A percentile compares a stretch with the other conserved stretches of the same genome.
Evolutionary conservation across 345 rosid genomes (phyloP).

Genomic region (Erucastrum elatum): DNA sequence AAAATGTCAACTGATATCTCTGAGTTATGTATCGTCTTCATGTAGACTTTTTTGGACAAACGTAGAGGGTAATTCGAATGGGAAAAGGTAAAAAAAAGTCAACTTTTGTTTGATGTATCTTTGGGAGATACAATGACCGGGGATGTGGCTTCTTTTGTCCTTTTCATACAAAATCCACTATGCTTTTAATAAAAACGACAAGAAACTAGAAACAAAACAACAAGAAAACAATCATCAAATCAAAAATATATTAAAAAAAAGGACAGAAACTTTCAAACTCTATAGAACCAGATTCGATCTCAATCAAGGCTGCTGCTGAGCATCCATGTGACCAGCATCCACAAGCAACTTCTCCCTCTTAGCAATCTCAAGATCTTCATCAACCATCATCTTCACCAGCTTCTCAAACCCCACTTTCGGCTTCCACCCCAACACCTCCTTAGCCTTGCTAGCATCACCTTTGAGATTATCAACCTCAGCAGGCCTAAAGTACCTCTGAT

Average conservation of each 20-base stretch:
- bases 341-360: slow-evolving; percentile 93
- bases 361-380: slow-evolving; percentile 78
- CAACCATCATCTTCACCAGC: slow-evolving; percentile 94
- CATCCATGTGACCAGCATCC: slow-evolving; percentile 88
- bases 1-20: neutral
- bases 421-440: slow-evolving; percentile 65
- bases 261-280: neutral
- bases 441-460: slow-evolving; percentile 58
- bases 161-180: slow-evolving; percentile 34
- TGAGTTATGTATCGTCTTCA: neutral
- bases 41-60: neutral
- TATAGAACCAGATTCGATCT: neutral
- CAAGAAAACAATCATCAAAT: slow-evolving; percentile 3
- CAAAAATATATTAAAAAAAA: neutral
- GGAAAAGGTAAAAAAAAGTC: neutral
- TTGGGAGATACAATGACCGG: slow-evolving; percentile 10
- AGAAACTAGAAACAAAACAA: slow-evolving; percentile 8
- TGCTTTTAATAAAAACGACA: slow-evolving; percentile 18
- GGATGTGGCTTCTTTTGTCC: slow-evolving; percentile 14
- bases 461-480: slow-evolving; percentile 57
- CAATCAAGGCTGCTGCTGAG: slow-evolving; percentile 81
- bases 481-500: slow-evolving; percentile 59
- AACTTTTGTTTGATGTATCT: neutral
- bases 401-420: slow-evolving; percentile 80
- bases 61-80: neutral